These are phyloP conservation scores for Fusarium coffeatum DNA, from an alignment of 2,329 filamentous ascomycete species.

Conservation along the genomic window DNA sequence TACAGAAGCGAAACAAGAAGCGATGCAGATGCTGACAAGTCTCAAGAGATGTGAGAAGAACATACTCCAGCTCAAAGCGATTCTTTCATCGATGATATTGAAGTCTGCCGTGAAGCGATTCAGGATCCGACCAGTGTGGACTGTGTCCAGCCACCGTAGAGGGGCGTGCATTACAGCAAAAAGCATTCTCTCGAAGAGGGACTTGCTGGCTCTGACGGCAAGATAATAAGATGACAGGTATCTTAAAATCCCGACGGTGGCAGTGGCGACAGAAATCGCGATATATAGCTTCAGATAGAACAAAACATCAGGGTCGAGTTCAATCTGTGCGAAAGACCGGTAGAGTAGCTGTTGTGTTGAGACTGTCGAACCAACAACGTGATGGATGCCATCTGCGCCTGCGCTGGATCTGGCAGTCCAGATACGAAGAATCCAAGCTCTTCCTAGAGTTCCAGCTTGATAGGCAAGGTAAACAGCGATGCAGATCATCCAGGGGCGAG, in stretches of 20 bases:
- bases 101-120: conserved; percentile 85
- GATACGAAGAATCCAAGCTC: conserved; percentile 71
- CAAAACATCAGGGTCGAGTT: conserved; percentile 54
- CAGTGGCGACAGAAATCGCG: conserved; percentile 70
- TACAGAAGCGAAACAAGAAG: conserved; percentile 74
- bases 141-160: conserved; percentile 81
- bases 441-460: conserved; percentile 65
- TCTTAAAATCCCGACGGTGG: conserved; percentile 68
- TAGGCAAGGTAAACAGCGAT: conserved; percentile 63
- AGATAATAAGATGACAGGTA: conserved; percentile 72
- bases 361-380: conserved; percentile 55
- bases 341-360: conserved; percentile 58
- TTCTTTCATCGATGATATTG: conserved; percentile 73
- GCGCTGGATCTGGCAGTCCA: conserved; percentile 61
- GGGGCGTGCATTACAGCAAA: conserved; percentile 75
- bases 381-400: conserved; percentile 28
- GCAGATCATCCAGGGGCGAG: conserved; percentile 67
- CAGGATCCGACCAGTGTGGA: conserved; percentile 78
- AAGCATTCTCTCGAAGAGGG: conserved; percentile 73
- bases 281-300: conserved; percentile 78
- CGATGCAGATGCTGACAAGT: conserved; percentile 72
- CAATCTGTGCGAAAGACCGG: conserved; percentile 50
- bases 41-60: conserved; percentile 68
- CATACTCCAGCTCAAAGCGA: conserved; percentile 71
- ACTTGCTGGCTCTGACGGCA: conserved; percentile 73